Evolutionary conservation across 768 basidiomycete genomes (phyloP).

Genomic region (Boletus rubroflammeus): DNA sequence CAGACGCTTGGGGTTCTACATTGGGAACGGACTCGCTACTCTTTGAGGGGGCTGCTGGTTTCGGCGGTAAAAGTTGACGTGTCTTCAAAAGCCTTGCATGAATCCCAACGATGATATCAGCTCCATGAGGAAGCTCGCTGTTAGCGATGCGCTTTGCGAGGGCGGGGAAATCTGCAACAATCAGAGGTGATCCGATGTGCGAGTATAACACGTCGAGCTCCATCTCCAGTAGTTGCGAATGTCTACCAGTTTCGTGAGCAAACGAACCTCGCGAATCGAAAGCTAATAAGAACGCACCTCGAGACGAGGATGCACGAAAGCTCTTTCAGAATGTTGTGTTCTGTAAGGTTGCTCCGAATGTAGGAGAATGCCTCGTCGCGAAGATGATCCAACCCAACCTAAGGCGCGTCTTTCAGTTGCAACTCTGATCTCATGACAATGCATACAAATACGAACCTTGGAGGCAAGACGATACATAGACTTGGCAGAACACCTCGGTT

Average conservation of each 20-base stretch:
- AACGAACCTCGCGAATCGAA: neutral
- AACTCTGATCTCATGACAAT: accelerated
- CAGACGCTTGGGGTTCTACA: too few relatives aligned
- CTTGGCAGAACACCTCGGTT: slow-evolving; percentile 36
- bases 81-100: slow-evolving; percentile 15
- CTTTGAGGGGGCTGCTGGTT: neutral
- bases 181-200: slow-evolving; percentile 14
- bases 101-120: slow-evolving; percentile 19
- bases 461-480: slow-evolving; percentile 44
- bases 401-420: neutral
- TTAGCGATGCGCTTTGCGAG: slow-evolving; percentile 16
- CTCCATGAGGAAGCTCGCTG: slow-evolving; percentile 20
- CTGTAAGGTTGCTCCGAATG: slow-evolving; percentile 17
- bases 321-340: slow-evolving; percentile 24
- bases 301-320: slow-evolving; percentile 18
- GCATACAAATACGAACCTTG: slow-evolving; percentile 27
- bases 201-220: slow-evolving; percentile 19
- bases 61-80: neutral
- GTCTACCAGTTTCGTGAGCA: neutral
- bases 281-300: slow-evolving; percentile 1
- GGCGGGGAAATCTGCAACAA: slow-evolving; percentile 11
- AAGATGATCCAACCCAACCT: slow-evolving; percentile 22
- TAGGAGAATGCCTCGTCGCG: slow-evolving; percentile 12
- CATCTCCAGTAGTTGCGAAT: slow-evolving; percentile 18
- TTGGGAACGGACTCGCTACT: too few relatives aligned